Base-by-base conservation (phyloP, 805 yeast genomes). In the Hanseniaspora lachancei region DNA sequence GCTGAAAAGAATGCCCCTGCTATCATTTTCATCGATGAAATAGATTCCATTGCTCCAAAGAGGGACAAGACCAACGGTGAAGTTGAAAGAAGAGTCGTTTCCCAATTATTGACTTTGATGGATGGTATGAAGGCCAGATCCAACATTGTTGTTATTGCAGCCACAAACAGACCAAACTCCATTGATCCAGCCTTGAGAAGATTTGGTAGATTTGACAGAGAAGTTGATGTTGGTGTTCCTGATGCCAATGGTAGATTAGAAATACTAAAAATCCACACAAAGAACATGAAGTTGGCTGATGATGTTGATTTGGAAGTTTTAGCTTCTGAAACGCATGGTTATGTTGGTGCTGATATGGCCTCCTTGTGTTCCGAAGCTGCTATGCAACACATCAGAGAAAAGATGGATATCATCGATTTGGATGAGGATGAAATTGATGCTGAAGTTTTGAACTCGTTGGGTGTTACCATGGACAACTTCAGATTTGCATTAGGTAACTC, bases 111-210 rank as follows among this genome's bases (percentile, higher is more conserved):
- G 69, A 93, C 99, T 20, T 78, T 93, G 63, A 93, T 93, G 99
- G 99, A 93, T 69, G 99, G 98, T 77, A 93, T 93, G 98, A 91
- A 91, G 74, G 96, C 97, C n/a, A 84, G 98, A 73, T 85, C 97
- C 42, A 93, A 93, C 68, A 85, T 88, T 63, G 98, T 93, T 60
- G 99, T 93, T 57, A 93, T 93, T 73, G 99, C 98, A 56, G 99
- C 99, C 39, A 93, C 91, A 8, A 84, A 84, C 66, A 71, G 89
- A 64, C 86, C 89, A 58, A 82, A 83, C 65, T 74, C 84, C 49
- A 78, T 84, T 47, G 89, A 84, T 65, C 81, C 87, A 1, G 88
- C 89, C n/a, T 73, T 87, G 59, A 74, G 96, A 68, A 74, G 95
- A 68, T 91, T 91, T 7, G 96, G 96, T 55, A 75, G 96, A 67